Evolutionary conservation across 164 flowering plant genomes (phyloP), one percentile per base, ranked within the genome.

Genomic region (Houttuynia cordata): DNA sequence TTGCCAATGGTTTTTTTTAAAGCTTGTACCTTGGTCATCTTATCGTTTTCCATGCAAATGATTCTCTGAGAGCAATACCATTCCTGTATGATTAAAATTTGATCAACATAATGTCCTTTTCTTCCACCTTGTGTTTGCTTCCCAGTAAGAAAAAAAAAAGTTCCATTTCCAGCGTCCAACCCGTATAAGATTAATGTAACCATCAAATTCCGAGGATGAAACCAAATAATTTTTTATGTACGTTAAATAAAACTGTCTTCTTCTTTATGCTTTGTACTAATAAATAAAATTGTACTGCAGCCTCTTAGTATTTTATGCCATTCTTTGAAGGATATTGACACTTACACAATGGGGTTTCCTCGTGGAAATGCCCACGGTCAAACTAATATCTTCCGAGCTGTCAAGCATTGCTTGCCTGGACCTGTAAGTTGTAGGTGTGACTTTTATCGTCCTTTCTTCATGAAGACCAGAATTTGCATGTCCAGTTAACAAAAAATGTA

Each of bases 361-460:
- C 76, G 89, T 59, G 96, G 96, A 57, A 82, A 74, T 74, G 74
- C 73, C 53, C 84, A 76, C 65, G 97, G 95, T 59, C 83, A 73
- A 63, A 67, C 80, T n/a, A 75, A 79, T 76, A 74, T 85, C 39
- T 91, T 91, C 66, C n/a, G 96, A 71, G 82, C 80, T 63, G 91
- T 85, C 22, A 88, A 85, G 73, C 98, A 81, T 60, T 88, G 92
- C 80, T 74, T 88, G 68, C 98, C 98, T 62, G 98, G 98, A 20
- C 98, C 96, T 53, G 97, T 91, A 79, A 88, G 95, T 23, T 72
- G 60, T 18, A 54, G 45, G 24, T 23, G 53, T 62, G 23, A 56
- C 59, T 53, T 19, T 56, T 55, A n/a, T n/a, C n/a, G n/a, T 24
- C 56, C 42, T 20, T 56, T n/a, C 30, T 47, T 63, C 21, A 13